These are phyloP conservation scores for Linum trigynum DNA, from an alignment of 345 rosid species.

Conservation along the genomic window DNA sequence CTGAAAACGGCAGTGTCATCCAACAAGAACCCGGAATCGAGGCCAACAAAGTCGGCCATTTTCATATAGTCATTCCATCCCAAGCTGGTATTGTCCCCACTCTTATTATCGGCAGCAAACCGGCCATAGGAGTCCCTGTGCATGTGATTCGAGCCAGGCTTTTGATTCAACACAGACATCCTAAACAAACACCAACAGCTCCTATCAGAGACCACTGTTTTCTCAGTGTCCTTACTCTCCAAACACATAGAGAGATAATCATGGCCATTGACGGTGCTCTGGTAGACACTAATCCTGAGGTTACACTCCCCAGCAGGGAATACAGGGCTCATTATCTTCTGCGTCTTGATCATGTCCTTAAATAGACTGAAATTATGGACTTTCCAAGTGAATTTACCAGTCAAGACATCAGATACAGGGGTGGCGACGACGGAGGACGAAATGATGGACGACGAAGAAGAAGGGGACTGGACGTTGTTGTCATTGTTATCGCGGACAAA, in stretches of 20 bases:
- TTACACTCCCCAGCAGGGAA: constrained; percentile 98
- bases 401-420: constrained; percentile 71
- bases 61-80: constrained; percentile 99
- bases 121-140: constrained; percentile 91
- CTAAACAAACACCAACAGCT: constrained; percentile 99
- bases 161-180: constrained; percentile 90
- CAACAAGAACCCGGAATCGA: constrained; percentile 62
- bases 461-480: constrained; percentile 47
- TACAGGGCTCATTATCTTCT: constrained; percentile 97
- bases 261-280: constrained; percentile 70
- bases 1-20: constrained; percentile 89
- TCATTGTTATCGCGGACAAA: constrained; percentile 56
- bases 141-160: constrained; percentile 80
- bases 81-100: constrained; percentile 91
- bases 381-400: constrained; percentile 95
- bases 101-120: constrained; percentile 87
- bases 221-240: constrained; percentile 94
- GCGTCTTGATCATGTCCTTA: constrained; percentile 92
- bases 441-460: constrained; percentile 19
- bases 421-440: constrained; percentile 47
- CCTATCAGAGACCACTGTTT: constrained; percentile 52
- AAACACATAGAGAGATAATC: constrained; percentile 91
- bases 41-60: constrained; percentile 71
- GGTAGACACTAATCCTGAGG: constrained; percentile 82
- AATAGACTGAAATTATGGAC: constrained; percentile 94